These are phyloP conservation scores for Groenewaldozyma auringiensis DNA, from an alignment of 1,139 yeast species.

Conservation along the genomic window DNA sequence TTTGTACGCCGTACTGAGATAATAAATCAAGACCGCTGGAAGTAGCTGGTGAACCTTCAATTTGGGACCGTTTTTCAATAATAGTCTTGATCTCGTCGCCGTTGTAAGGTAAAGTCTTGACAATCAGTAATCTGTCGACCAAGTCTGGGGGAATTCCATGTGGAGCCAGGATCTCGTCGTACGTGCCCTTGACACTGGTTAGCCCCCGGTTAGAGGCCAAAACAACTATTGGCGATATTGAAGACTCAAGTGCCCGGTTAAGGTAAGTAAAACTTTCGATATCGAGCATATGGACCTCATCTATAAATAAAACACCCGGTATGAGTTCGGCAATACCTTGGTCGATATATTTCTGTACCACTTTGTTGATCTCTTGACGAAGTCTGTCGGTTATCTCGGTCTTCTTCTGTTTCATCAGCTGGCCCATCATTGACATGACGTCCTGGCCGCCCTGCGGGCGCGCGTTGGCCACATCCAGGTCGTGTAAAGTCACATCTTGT, in stretches of 20 bases:
- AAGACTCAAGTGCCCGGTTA: conserved; percentile 85
- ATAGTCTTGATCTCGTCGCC: conserved; percentile 77
- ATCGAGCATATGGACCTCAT: conserved; percentile 98
- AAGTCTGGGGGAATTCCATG: conserved; percentile 97
- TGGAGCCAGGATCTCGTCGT: conserved; percentile 69
- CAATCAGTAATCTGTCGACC: conserved; percentile 82
- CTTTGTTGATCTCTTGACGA: conserved; percentile 88
- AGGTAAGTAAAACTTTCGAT: conserved; percentile 94
- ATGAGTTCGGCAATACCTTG: conserved; percentile 97
- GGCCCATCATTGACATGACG: conserved; percentile 98
- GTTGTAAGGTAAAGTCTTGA: conserved; percentile 81
- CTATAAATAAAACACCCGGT: conserved; percentile 97
- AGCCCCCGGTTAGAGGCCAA: conserved; percentile 93
- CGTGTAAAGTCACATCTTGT: conserved; percentile 95
- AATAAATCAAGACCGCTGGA: conserved; percentile 65
- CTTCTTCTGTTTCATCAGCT: conserved; percentile 87
- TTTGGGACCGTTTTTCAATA: conserved; percentile 68
- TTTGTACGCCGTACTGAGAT: conserved; percentile 61
- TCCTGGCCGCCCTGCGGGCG: conserved; percentile 99
- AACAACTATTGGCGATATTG: conserved; percentile 90
- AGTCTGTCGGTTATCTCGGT: conserved; percentile 98
- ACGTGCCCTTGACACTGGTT: conserved; percentile 88
- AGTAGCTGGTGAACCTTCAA: conserved; percentile 61
- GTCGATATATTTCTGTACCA: conserved; percentile 90
- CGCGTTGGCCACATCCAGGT: conserved; percentile 91